phyloP scores from a whole-genome alignment of 768 basidiomycete species.

The Naganishia onofrii region DNA sequence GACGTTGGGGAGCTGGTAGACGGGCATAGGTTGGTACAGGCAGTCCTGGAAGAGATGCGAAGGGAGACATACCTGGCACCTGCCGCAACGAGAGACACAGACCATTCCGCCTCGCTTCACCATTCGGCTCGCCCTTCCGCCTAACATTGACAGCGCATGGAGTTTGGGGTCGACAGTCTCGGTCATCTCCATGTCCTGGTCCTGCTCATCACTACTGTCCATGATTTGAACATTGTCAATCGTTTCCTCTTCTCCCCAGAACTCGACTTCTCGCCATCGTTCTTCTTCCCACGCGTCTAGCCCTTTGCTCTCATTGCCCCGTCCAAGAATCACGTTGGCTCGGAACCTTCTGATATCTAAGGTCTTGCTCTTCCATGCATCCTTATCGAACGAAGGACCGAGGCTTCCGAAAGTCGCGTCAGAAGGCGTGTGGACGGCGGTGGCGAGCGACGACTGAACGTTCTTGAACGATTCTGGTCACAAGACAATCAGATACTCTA shows the following conservation, averaged over 20 bases:
- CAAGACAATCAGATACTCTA: neutral
- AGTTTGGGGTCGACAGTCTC: neutral
- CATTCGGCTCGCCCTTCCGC: neutral
- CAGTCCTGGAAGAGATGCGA: neutral
- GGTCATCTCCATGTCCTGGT: slow-evolving; percentile 4
- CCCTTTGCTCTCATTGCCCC: neutral
- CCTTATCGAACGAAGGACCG: slow-evolving; percentile 21
- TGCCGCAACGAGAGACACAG: slow-evolving; percentile 26
- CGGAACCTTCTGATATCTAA: slow-evolving; percentile 24
- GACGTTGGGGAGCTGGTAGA: slow-evolving; percentile 29
- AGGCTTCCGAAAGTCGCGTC: slow-evolving; percentile 17
- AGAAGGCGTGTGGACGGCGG: neutral
- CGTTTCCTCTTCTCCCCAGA: slow-evolving; percentile 15
- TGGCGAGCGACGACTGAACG: slow-evolving; percentile 1
- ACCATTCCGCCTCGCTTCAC: slow-evolving; percentile 16
- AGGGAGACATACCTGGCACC: slow-evolving; percentile 25
- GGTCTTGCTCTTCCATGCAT: slow-evolving; percentile 9
- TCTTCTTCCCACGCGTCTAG: slow-evolving; percentile 27
- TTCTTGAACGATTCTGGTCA: slow-evolving; percentile 22
- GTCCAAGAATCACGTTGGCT: slow-evolving; percentile 25
- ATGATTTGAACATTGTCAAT: neutral
- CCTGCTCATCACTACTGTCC: neutral
- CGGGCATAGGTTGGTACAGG: neutral
- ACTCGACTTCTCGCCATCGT: slow-evolving; percentile 27
- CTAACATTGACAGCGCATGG: neutral